Base-by-base conservation (phyloP, 2,329 filamentous ascomycete genomes). In the Cercospora janseana region DNA sequence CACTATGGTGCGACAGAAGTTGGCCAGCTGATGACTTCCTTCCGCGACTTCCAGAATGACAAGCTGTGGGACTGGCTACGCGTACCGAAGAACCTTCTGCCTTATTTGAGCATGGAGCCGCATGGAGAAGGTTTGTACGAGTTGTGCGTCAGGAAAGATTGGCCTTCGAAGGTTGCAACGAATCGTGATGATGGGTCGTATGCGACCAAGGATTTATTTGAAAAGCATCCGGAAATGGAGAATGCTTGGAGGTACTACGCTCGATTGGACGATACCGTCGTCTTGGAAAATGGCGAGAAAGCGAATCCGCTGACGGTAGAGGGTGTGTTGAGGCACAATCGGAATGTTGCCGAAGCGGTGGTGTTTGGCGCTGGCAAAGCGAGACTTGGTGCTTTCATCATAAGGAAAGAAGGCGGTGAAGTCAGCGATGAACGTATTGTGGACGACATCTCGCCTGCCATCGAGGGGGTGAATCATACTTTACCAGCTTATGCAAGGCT, bases 1-100 rank as follows among this genome's bases (percentile, higher is more conserved):
- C 66, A 67, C 23, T 69, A 68, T 32, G 67, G 55, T 16, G 78
- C 75, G 2, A 85, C 82, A 0, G 82, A 86, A 61, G 79, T 76
- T 1, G 80, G 81, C 4, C 76, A 81, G 58, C 64, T 85, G 10
- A 82, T 83, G 78, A 83, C 79, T 1, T 82, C 80, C 0, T 75
- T 78, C 55, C 70, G 81, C 7, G 70, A 74, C 0, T 61, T 63
- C 2, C 74, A 68, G 1, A 26, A 24, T 5, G 82, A 85, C 62
- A 75, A 74, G 32, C 75, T 71, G 3, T 86, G 82, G 82, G 78
- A 82, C 58, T 85, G 82, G 54, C 62, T 80, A 5, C 66, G 62
- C 15, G 71, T 69, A 51, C 70, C 64, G 4, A 38, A 52, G 31
- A 10, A 40, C 26, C 20, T 52, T 12, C 23, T 52, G 55, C 54